Conservation (phyloP, 1,284 basidiomycete species). For the Prillingera fragicola region DNA sequence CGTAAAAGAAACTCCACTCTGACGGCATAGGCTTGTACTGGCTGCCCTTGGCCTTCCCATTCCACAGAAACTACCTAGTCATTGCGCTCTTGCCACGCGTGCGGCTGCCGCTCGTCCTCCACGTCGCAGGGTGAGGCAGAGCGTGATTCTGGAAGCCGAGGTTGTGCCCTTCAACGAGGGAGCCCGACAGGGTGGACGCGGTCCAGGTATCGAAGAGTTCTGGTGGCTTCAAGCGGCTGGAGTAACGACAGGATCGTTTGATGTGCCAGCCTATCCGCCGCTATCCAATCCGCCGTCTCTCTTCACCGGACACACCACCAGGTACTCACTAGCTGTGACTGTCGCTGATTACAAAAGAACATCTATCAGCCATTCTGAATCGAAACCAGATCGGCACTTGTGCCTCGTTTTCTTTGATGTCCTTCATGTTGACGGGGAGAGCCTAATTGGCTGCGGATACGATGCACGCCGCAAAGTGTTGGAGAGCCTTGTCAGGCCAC, state of each 20-base stretch:
- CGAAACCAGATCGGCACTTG: slow-evolving; percentile 58
- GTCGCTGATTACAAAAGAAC: too few relatives aligned
- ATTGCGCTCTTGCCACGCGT: slow-evolving; percentile 15
- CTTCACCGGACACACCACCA: too few relatives aligned
- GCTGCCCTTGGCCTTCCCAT: slow-evolving; percentile 56
- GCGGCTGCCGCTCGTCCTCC: neutral
- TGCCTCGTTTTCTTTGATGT: slow-evolving; percentile 81
- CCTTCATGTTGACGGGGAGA: slow-evolving; percentile 59
- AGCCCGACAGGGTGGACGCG: slow-evolving; percentile 30
- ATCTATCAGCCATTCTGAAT: too few relatives aligned
- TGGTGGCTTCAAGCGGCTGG: slow-evolving; percentile 43
- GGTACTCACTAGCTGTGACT: too few relatives aligned
- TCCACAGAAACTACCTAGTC: slow-evolving; percentile 15
- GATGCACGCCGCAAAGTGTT: slow-evolving; percentile 57
- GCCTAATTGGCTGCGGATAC: slow-evolving; percentile 58
- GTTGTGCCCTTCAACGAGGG: slow-evolving; percentile 72
- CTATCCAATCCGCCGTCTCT: too few relatives aligned
- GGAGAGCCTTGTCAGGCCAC: slow-evolving; percentile 54
- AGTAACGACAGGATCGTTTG: slow-evolving; percentile 14
- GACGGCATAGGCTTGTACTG: slow-evolving; percentile 55
- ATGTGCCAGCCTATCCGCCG: neutral
- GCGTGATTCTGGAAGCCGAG: slow-evolving; percentile 75
- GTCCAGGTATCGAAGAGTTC: slow-evolving; percentile 51
- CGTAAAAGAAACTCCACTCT: slow-evolving; percentile 1
- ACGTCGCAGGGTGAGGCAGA: slow-evolving; percentile 3